phyloP scores from a whole-genome alignment of 257 asterid species.

The Hygrophila difformis region DNA sequence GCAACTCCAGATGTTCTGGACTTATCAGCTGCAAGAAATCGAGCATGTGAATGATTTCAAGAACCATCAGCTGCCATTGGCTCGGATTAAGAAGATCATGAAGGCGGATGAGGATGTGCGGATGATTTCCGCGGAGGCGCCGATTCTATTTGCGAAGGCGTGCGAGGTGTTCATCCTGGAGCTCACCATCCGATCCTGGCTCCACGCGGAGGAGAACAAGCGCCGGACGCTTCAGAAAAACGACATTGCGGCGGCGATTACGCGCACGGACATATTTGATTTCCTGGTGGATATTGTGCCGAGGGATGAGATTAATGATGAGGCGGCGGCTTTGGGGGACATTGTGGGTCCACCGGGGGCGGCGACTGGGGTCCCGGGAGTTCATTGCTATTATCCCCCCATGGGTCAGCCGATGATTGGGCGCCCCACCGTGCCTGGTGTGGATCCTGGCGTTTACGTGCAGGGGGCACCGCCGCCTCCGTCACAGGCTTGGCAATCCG shows the following conservation, averaged over 20 bases:
- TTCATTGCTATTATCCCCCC: conserved; percentile 73
- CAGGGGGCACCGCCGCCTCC: conserved; percentile 51
- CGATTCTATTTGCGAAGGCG: conserved; percentile 87
- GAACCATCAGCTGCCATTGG: conserved; percentile 82
- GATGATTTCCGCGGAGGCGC: conserved; percentile 93
- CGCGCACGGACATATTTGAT: conserved; percentile 84
- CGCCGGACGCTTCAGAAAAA: conserved; percentile 84
- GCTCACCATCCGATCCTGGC: conserved; percentile 91
- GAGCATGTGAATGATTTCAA: conserved; percentile 80
- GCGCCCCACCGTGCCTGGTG: conserved; percentile 50
- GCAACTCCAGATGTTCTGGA: conserved; percentile 78
- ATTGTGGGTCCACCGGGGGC: conserved; percentile 31
- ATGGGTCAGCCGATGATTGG: conserved; percentile 87
- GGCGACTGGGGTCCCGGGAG: conserved; percentile 67
- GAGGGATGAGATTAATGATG: conserved; percentile 81
- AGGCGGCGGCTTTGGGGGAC: conserved; percentile 37
- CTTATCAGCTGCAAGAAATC: conserved; percentile 61
- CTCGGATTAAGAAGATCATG: conserved; percentile 93
- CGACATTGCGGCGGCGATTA: conserved; percentile 86
- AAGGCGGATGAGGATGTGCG: conserved; percentile 94
- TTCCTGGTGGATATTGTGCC: conserved; percentile 86
- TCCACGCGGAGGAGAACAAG: conserved; percentile 95
- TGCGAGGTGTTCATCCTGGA: conserved; percentile 91
- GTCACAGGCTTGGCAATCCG: conserved; percentile 74
- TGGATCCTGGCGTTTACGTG: conserved; percentile 58